A percentile compares a stretch with the other conserved stretches of the same genome.
phyloP scores from a whole-genome alignment of 192 early-diverging fungal species.

The Martensiomyces pterosporus region DNA sequence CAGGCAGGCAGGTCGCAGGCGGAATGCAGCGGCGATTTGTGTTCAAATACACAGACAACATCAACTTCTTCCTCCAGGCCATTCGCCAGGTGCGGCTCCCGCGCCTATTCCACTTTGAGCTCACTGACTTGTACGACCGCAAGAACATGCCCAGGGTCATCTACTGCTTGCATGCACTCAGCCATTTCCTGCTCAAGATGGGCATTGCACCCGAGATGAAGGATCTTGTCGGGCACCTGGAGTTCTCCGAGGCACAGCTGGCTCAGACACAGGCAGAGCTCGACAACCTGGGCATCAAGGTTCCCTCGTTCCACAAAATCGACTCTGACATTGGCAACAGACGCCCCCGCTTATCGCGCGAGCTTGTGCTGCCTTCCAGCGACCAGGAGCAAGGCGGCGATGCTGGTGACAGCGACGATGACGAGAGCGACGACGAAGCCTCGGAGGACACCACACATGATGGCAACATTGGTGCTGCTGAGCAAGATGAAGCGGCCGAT shows the following conservation, averaged over 20 bases:
- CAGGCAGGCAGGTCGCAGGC: constrained; percentile 8
- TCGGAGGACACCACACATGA: constrained; percentile 9
- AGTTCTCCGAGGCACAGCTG: constrained; percentile 74
- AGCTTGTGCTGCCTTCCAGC: constrained; percentile 41
- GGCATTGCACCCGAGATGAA: constrained; percentile 85
- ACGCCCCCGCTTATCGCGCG: constrained; percentile 34
- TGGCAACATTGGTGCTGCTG: neutral
- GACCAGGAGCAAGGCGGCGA: too few species aligned
- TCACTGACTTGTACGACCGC: constrained; percentile 96
- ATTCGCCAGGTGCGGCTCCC: constrained; percentile 78
- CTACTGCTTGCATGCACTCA: constrained; percentile 95
- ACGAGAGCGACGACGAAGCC: constrained; percentile 4
- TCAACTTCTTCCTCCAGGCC: constrained; percentile 87
- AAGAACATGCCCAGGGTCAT: constrained; percentile 99
- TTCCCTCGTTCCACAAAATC: constrained; percentile 89
- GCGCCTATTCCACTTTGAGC: constrained; percentile 93
- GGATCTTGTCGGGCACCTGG: constrained; percentile 86
- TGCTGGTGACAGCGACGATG: constrained; percentile 21
- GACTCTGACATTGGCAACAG: constrained; percentile 51
- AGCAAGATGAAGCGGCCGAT: too few species aligned
- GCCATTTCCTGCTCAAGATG: constrained; percentile 84
- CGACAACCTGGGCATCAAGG: constrained; percentile 70
- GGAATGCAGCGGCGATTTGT: constrained; percentile 64
- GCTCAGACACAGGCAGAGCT: constrained; percentile 73
- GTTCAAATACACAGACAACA: constrained; percentile 96